Conservation (phyloP, 192 early-diverging fungal species). For the Backusella westeae region DNA sequence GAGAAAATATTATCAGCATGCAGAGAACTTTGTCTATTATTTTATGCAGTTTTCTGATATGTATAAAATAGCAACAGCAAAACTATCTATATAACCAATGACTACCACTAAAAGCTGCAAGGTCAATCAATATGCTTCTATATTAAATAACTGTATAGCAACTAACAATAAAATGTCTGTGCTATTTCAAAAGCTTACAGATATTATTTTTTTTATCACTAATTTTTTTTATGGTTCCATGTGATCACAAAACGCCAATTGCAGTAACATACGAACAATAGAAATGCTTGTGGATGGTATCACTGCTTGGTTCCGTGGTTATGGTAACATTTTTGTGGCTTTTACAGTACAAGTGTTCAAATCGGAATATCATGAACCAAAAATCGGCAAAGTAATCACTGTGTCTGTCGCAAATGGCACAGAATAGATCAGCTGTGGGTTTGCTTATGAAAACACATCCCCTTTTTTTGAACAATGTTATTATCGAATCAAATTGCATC, state of each 20-base stretch:
- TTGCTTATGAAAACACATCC: conserved; percentile 6
- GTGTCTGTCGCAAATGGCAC: conserved; percentile 45
- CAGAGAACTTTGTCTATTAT: not conserved
- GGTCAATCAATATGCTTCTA: not conserved
- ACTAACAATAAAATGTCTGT: not conserved
- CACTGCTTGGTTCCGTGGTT: not conserved
- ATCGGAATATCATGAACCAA: not conserved
- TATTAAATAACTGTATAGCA: not conserved
- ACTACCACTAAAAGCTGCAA: not conserved
- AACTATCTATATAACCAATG: not conserved
- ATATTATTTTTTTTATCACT: not conserved
- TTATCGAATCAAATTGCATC: not conserved
- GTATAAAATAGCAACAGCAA: not conserved
- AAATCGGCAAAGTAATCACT: not conserved
- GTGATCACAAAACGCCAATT: not conserved
- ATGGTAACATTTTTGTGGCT: not conserved
- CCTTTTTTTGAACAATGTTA: not conserved
- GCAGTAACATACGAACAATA: not conserved
- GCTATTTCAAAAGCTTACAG: not conserved
- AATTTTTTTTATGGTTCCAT: not conserved
- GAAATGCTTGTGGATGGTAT: not conserved
- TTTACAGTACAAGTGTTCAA: not conserved
- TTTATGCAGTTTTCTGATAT: not conserved
- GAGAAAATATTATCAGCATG: not conserved
- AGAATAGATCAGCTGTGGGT: conserved; percentile 20